Conservation (phyloP, 202 grass and related monocot genomes). For the Digitaria exilis region DNA sequence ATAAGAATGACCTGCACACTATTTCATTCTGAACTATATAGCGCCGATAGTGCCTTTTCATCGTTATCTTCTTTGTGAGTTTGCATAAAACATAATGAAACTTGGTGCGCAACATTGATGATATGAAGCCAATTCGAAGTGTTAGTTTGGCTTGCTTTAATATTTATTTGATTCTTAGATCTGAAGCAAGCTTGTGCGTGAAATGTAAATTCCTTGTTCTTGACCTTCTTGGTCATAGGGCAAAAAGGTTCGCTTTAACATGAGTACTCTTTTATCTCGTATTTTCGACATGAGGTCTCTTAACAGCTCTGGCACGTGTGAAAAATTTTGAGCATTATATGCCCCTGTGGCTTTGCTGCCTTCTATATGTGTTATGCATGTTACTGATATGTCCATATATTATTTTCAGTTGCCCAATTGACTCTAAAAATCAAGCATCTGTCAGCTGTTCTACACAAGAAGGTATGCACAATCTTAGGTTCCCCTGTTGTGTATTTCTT, state of each 20-base stretch:
- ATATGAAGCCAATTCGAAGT: neutral
- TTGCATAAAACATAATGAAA: neutral
- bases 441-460: conserved; percentile 80
- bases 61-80: neutral
- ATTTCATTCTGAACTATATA: neutral
- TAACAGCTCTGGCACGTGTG: neutral
- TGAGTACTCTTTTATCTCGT: neutral
- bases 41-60: neutral
- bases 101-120: neutral
- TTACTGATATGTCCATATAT: conserved; percentile 33
- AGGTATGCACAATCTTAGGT: conserved; percentile 51
- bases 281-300: neutral
- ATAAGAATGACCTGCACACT: neutral
- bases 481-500: neutral
- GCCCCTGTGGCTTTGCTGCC: neutral
- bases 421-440: conserved; percentile 98
- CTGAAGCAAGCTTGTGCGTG: neutral
- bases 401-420: conserved; percentile 76
- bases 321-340: neutral
- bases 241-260: neutral
- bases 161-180: neutral
- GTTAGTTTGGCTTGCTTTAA: neutral
- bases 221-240: neutral
- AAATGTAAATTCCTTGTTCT: neutral
- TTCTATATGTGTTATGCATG: neutral